Conservation (phyloP, 352 stramenopile genomes). For the Phytophthora macrochlamydospora region DNA sequence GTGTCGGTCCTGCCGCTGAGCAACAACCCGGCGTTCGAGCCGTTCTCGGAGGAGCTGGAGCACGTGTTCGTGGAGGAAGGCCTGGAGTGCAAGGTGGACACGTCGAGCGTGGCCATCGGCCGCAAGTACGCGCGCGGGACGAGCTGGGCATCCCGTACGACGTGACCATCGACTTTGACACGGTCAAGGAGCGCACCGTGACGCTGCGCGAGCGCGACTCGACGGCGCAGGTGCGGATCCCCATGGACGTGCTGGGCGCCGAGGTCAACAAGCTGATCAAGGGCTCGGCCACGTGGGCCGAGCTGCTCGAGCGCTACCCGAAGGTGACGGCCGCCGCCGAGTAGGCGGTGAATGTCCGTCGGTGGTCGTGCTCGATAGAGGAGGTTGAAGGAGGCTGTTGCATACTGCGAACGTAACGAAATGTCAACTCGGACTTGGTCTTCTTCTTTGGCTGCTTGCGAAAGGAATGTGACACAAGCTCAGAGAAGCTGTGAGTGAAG, state of each 20-base stretch:
- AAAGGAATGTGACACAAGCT: neutral
- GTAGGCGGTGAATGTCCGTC: conserved; percentile 11
- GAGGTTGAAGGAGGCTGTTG: neutral
- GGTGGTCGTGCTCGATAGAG: neutral
- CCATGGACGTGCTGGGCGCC: conserved; percentile 80
- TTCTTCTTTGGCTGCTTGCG: no score
- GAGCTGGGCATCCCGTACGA: conserved; percentile 98
- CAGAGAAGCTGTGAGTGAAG: neutral
- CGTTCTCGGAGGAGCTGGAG: conserved; percentile 83
- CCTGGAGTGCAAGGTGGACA: conserved; percentile 94
- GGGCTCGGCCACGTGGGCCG: conserved; percentile 80
- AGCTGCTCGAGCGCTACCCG: conserved; percentile 83
- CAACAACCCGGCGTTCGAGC: conserved; percentile 86
- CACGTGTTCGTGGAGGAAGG: conserved; percentile 61
- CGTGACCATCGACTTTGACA: conserved; percentile 99
- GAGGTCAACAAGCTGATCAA: conserved; percentile 91
- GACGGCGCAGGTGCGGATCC: conserved; percentile 95
- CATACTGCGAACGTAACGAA: neutral
- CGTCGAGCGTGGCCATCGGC: conserved; percentile 95
- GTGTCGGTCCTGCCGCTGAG: conserved; percentile 95
- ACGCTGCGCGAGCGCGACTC: conserved; percentile 98
- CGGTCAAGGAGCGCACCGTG: conserved; percentile 90
- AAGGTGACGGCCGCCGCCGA: conserved; percentile 61
- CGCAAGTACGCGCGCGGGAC: conserved; percentile 96
- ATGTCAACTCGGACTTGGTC: neutral